Percentiles rank a stretch among this genome's conserved stretches.
These are phyloP conservation scores for Metschnikowia lachancei DNA, from an alignment of 805 yeast species.

Conservation along the genomic window DNA sequence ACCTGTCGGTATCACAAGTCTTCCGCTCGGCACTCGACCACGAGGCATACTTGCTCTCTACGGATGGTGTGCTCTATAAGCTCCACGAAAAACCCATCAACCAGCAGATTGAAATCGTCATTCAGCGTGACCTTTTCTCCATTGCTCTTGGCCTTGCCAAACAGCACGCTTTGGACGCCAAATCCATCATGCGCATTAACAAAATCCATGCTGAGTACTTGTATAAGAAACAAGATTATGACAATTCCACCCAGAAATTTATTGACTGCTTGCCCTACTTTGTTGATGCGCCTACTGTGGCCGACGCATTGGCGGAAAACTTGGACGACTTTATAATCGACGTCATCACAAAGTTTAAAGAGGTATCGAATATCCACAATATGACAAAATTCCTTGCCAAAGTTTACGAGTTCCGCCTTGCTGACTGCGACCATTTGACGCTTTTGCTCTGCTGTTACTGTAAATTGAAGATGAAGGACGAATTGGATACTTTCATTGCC, in stretches of 20 bases:
- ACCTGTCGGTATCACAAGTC: slow-evolving; percentile 53
- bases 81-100: slow-evolving; percentile 63
- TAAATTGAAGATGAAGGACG: slow-evolving; percentile 61
- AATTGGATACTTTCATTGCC: slow-evolving; percentile 56
- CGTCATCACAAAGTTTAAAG: slow-evolving; percentile 75
- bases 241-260: slow-evolving; percentile 73
- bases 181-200: slow-evolving; percentile 29
- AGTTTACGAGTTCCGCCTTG: slow-evolving; percentile 50
- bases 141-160: slow-evolving; percentile 70
- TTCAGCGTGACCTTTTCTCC: slow-evolving; percentile 66
- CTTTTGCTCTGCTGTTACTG: slow-evolving; percentile 75
- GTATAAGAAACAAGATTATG: slow-evolving; percentile 61
- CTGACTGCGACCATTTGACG: slow-evolving; percentile 81
- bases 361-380: slow-evolving; percentile 65
- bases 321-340: slow-evolving; percentile 51
- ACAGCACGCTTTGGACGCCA: slow-evolving; percentile 30
- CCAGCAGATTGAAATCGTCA: slow-evolving; percentile 66
- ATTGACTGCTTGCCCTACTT: slow-evolving; percentile 42
- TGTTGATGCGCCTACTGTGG: slow-evolving; percentile 4
- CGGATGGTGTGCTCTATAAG: slow-evolving; percentile 72
- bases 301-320: slow-evolving; percentile 11
- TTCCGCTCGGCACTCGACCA: slow-evolving; percentile 48
- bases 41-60: slow-evolving; percentile 58
- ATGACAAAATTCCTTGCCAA: slow-evolving; percentile 63
- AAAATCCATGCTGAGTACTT: slow-evolving; percentile 66